A percentile compares a stretch with the other conserved stretches of the same genome.
These are phyloP conservation scores for Paramecium bursaria DNA, from an alignment of 73 alveolate species.

Conservation along the genomic window DNA sequence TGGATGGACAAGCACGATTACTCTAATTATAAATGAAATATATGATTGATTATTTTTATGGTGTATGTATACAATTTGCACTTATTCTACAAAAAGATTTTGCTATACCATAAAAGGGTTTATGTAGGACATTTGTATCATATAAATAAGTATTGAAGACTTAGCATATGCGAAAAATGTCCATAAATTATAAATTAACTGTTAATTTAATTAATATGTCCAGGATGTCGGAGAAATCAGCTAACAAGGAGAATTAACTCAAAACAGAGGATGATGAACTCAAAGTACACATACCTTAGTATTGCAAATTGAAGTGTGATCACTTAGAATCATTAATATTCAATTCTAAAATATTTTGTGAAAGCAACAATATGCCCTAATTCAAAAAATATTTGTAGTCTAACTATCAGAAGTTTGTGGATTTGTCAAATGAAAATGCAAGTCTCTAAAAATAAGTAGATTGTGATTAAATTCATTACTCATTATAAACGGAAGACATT, in stretches of 20 bases:
- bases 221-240: too few species aligned
- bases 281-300: too few species aligned
- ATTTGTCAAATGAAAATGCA: background rate
- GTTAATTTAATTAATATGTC: background rate
- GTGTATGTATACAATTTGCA: background rate
- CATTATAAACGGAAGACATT: background rate
- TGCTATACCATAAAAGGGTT: background rate
- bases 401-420: background rate
- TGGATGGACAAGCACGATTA: conserved; percentile 94
- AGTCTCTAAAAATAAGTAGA: background rate
- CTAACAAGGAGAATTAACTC: too few species aligned
- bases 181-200: background rate
- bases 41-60: conserved; percentile 66
- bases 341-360: background rate
- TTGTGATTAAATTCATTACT: background rate
- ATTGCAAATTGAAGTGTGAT: background rate
- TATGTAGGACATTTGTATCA: background rate
- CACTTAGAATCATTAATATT: background rate
- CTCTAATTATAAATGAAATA: conserved; percentile 81
- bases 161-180: background rate
- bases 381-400: background rate
- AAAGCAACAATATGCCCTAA: background rate
- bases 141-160: background rate
- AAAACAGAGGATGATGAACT: too few species aligned
- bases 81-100: background rate